Evolutionary conservation across 805 yeast genomes (phyloP), one percentile per base, ranked within the genome.

Genomic region (Candida stauntonica): DNA sequence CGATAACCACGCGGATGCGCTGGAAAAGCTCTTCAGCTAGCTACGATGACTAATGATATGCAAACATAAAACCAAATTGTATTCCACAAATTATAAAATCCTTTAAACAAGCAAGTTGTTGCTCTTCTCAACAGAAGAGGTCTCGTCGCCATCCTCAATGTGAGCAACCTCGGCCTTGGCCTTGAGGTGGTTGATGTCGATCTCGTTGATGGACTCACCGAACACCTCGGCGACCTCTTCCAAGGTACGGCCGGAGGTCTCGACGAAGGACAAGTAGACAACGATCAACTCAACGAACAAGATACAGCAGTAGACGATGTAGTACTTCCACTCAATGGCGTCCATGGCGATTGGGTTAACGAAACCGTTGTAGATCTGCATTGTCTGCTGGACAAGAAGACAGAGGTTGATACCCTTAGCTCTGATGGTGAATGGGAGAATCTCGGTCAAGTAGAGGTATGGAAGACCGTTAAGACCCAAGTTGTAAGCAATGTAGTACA

Each of bases 391-490:
- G 21, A 47, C 38, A 8, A 44, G 31, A 8, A 47, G 14, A 44
- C 53, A 53, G 15, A 55, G 17, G 39, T 50, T 50, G 32, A 56
- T 35, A 45, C 61, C 63, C 39, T 58, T 58, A 7, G 60, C 50
- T 57, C 64, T 53, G 28, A 52, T 47, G 13, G 57, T 54, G 51
- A 48, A 60, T 33, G 69, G 61, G 35, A 58, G 44, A 26, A 59
- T 58, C 52, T 69, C 78, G 29, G 77, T 68, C 36, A 66, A 48
- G 51, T 72, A 73, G 31, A 69, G 49, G 50, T 55, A 64, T 36
- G 75, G 73, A 38, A 71, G 60, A 35, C 75, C 75, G 41, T 69
- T 68, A 36, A 59, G 50, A 27, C 71, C 72, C 31, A 63, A 54
- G 47, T 68, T 61, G 56, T 70, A 72, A 29, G 62, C 59, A 36